These are phyloP conservation scores for Colletotrichum sansevieriae DNA, from an alignment of 2,329 filamentous ascomycete species.

Conservation along the genomic window DNA sequence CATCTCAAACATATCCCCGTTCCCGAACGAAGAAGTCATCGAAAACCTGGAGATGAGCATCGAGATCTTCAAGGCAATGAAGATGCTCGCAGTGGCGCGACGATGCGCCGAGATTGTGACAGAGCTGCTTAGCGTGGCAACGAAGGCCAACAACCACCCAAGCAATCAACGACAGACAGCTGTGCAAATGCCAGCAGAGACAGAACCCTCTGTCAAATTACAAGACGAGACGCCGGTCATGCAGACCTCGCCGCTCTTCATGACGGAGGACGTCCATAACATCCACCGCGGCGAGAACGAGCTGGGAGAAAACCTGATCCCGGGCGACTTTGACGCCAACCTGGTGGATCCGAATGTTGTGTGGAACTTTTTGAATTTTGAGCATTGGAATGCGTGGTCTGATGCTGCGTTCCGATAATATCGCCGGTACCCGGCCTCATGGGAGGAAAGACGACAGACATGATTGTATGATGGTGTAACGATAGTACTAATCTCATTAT, in stretches of 20 bases:
- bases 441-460: background rate
- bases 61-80: slow-evolving; percentile 40
- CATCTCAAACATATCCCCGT: slow-evolving; percentile 37
- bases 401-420: slow-evolving; percentile 31
- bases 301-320: slow-evolving; percentile 28
- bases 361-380: slow-evolving; percentile 41
- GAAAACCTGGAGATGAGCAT: slow-evolving; percentile 39
- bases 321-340: slow-evolving; percentile 34
- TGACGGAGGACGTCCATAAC: background rate
- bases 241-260: slow-evolving; percentile 13
- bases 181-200: background rate
- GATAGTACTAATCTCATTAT: background rate
- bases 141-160: background rate
- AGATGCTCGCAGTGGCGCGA: slow-evolving; percentile 37
- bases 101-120: slow-evolving; percentile 39
- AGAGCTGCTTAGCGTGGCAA: slow-evolving; percentile 30
- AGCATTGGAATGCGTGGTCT: slow-evolving; percentile 40
- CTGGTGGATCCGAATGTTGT: slow-evolving; percentile 39
- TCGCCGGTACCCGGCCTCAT: background rate
- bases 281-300: background rate
- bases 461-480: slow-evolving; percentile 1
- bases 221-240: background rate
- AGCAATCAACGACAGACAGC: background rate
- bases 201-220: background rate
- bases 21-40: slow-evolving; percentile 31